Evolutionary conservation across 1,284 basidiomycete genomes (phyloP), one percentile per base, ranked within the genome.

Genomic region (Cryptococcus maquisensis): DNA sequence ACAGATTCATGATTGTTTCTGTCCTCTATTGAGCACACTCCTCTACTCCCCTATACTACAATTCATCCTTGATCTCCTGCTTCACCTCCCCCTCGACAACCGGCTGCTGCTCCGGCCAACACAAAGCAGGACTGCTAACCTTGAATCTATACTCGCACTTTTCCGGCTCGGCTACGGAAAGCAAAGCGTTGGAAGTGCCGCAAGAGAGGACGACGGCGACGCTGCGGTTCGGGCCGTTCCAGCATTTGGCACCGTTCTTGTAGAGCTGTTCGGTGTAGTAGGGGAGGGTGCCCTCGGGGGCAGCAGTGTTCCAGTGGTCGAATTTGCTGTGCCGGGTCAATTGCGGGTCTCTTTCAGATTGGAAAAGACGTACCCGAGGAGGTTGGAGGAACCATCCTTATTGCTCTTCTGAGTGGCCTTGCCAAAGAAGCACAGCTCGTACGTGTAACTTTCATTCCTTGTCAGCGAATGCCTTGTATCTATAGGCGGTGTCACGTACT

Each of bases 91-190:
- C 35, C 41, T 43, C 26, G 16, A 47, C 18, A 13, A 10, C 44
- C 12, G 10, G 15, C 24, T 21, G 13, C 20, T 23, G 21, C 24
- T 47, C 50, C 4, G 89, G 87, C 72, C 85, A 81, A 75, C 95
- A 98, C 36, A 98, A 79, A 1, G 94, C 94, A 6, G 95, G 96
- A 0, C 86, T 85, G 26, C 88, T 90, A 12, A 84, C 90, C 48
- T 85, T 88, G 71, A 96, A 85, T 67, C 86, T 83, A 71, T 98
- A 98, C 76, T 95, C 91, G 79, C 95, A 98, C 79, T 98, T 98
- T 76, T 99, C 94, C 7, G 90, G 81, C 78, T 99, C 95, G 47
- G 84, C 82, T 4, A 98, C 85, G 2, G 86, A 83, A 13, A 86
- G 74, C n/a, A 99, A 74, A 6, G 81, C 82, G 66, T 98, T 98